These are phyloP conservation scores for Dactylellina drechsleri DNA, from an alignment of 2,329 filamentous ascomycete species.

Conservation along the genomic window DNA sequence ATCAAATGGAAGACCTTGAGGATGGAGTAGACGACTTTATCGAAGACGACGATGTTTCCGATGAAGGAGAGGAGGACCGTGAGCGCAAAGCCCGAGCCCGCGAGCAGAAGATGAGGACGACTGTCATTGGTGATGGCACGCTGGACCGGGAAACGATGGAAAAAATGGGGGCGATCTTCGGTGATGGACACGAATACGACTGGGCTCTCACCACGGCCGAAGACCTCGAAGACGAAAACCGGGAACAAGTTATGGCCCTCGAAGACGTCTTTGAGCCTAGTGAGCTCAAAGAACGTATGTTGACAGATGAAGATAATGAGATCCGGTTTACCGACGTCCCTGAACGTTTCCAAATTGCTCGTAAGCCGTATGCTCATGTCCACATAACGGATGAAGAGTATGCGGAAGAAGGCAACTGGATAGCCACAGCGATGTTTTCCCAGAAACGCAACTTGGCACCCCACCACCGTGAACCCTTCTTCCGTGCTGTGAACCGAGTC, in stretches of 20 bases:
- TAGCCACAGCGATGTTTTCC: conserved; percentile 86
- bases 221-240: conserved; percentile 80
- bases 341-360: conserved; percentile 91
- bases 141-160: conserved; percentile 92
- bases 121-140: conserved; percentile 75
- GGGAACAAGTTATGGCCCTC: conserved; percentile 83
- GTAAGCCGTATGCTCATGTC: conserved; percentile 85
- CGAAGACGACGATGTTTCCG: conserved; percentile 90
- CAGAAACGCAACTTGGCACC: conserved; percentile 75
- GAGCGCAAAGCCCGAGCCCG: conserved; percentile 87
- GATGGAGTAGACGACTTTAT: conserved; percentile 74
- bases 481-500: conserved; percentile 87
- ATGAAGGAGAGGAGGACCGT: conserved; percentile 80
- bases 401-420: conserved; percentile 84
- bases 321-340: conserved; percentile 91
- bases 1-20: conserved; percentile 70
- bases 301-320: conserved; percentile 93
- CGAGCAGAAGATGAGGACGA: conserved; percentile 64
- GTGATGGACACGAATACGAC: conserved; percentile 92
- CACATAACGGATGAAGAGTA: conserved; percentile 84
- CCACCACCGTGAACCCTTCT: conserved; percentile 82
- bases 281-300: conserved; percentile 89
- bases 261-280: conserved; percentile 99
- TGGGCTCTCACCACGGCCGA: conserved; percentile 74
- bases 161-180: conserved; percentile 96